Evolutionary conservation across 2,329 filamentous ascomycete species (phyloP), one percentile per base, ranked within the genome.

Genomic region (Aplosporella prunicola): DNA sequence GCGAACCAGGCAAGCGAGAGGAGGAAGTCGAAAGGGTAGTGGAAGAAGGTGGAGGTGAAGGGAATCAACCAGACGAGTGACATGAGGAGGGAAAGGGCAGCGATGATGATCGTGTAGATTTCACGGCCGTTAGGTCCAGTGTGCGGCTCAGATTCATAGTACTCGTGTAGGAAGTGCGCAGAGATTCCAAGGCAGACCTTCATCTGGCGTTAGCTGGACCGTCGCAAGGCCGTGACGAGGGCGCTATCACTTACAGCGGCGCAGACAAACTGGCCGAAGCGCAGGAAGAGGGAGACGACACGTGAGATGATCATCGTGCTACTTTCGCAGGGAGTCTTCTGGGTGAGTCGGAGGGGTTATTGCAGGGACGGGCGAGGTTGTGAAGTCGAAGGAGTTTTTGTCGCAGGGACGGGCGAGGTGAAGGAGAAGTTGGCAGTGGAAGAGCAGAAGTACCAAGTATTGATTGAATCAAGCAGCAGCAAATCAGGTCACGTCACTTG

Each of bases 21-120:
- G 50, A 86, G 46, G 17, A 87, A 50, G 51, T 89, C 83, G 48
- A 78, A 64, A 0, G 78, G 79, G 71, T 79, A 88, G 58, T 80
- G 71, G 43, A 78, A 69, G 58, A 87, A 84, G 31, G 68, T 71
- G 34, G 65, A 64, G 2, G 74, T 72, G 52, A 83, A 82, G 2
- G 83, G 83, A 26, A 88, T 67, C 18, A 87, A 67, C 74, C 81
- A 84, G 44, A 88, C 56, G 17, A 88, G 60, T 5, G 74, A 67
- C n/a, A 84, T 64, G 26, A 88, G 56, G 38, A 87, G 75, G 9
- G 78, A 75, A 13, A 88, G 51, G 14, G 69, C 78, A 3, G 83
- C 78, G 25, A 87, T 69, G 13, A 84, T 74, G 51, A 82, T 74
- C 30, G 80, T 74, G 65, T 85, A 88, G 61, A 88, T 84, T 63